Percentiles rank a stretch among this genome's conserved stretches.
Conservation (phyloP, 2,329 filamentous ascomycete species). For the Colletotrichum tabaci region DNA sequence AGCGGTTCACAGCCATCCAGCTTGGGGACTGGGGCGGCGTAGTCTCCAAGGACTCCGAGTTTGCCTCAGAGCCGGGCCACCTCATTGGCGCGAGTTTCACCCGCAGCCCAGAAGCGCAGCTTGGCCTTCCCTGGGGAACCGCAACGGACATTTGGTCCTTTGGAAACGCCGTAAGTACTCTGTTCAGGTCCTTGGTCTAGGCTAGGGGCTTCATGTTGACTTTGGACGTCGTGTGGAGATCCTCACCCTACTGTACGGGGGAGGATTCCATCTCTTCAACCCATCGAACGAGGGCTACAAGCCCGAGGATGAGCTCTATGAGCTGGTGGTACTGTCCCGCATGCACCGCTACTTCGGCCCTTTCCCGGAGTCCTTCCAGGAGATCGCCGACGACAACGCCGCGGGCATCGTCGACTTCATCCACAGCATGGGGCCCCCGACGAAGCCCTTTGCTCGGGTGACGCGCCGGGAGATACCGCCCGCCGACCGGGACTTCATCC, state of each 20-base stretch:
- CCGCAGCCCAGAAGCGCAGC: slow-evolving; percentile 45
- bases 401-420: slow-evolving; percentile 4
- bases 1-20: not conserved
- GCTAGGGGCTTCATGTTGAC: not conserved
- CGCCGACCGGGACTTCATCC: slow-evolving; percentile 10
- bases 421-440: slow-evolving; percentile 5
- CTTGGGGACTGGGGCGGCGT: slow-evolving; percentile 12
- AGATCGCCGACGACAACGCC: slow-evolving; percentile 9
- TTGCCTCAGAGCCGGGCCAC: slow-evolving; percentile 4
- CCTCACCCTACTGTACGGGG: not conserved
- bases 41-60: slow-evolving; percentile 1
- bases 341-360: slow-evolving; percentile 12
- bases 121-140: not conserved
- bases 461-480: slow-evolving; percentile 12
- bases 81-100: slow-evolving; percentile 44
- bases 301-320: slow-evolving; percentile 1
- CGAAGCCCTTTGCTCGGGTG: not conserved
- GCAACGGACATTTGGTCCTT: slow-evolving; percentile 6
- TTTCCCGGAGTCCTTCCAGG: slow-evolving; percentile 8
- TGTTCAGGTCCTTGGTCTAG: not conserved
- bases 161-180: not conserved
- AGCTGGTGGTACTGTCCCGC: slow-evolving; percentile 6
- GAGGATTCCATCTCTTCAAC: slow-evolving; percentile 8
- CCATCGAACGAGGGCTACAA: not conserved
- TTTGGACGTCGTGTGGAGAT: not conserved